These are phyloP conservation scores for Eucalyptus sideroxylon DNA, from an alignment of 345 rosid genomes.

Conservation along the genomic window DNA sequence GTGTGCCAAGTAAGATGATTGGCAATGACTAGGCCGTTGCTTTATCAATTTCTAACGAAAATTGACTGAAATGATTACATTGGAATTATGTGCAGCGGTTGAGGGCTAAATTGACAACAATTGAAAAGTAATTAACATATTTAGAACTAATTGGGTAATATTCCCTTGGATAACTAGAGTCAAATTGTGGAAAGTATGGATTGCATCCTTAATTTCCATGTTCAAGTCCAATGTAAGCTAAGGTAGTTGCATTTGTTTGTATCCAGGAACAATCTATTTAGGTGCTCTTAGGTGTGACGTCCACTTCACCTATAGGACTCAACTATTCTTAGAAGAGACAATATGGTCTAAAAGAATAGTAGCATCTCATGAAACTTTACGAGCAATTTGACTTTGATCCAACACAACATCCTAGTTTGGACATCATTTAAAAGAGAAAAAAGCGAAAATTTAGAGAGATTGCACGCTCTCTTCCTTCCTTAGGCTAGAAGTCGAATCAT, in stretches of 20 bases:
- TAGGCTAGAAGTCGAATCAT: not conserved
- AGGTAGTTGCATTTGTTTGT: not conserved
- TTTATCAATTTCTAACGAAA: not conserved
- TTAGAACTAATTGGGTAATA: not conserved
- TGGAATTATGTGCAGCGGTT: accelerated
- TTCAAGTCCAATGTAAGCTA: not conserved
- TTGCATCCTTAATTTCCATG: not conserved
- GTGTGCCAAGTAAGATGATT: accelerated
- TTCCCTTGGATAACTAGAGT: not conserved
- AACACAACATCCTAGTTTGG: not conserved
- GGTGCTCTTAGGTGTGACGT: not conserved
- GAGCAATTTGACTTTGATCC: not conserved
- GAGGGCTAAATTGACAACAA: not conserved
- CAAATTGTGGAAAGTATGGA: not conserved
- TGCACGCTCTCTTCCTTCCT: not conserved
- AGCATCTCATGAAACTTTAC: not conserved
- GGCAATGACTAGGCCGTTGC: not conserved
- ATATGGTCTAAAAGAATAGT: not conserved
- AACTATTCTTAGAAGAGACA: not conserved
- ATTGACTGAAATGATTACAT: not conserved
- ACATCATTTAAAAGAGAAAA: not conserved
- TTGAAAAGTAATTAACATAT: not conserved
- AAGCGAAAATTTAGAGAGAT: not conserved
- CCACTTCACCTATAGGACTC: not conserved
- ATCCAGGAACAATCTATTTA: not conserved